Evolutionary conservation across 2,329 filamentous ascomycete genomes (phyloP), one percentile per base, ranked within the genome.

Genomic region (Arachnopeziza araneosa): DNA sequence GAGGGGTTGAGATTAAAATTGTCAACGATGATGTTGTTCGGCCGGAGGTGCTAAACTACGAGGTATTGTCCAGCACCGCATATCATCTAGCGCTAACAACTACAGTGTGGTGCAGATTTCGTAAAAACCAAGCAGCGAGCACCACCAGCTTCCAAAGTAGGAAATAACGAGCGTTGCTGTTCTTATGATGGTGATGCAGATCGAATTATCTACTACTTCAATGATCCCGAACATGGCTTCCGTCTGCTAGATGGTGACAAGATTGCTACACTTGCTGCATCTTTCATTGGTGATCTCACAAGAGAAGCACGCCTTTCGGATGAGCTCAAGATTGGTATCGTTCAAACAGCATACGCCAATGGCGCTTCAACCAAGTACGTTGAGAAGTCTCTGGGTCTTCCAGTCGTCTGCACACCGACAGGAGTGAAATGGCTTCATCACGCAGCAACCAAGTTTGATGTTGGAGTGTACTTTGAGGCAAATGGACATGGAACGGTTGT

Each of bases 341-440:
- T 99, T 14, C 95, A 99, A 77, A 99, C 95, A 1, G 95, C 95
- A 22, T 99, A 99, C 73, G 95, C 95, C 74, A 99, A 99, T 75
- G 95, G 95, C 55, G 89, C 93, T 24, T 93, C 91, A 72, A 98
- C 95, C 36, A 88, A 89, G 70, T 98, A 96, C 75, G 89, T 99
- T 58, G 85, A 91, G 73, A 90, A 95, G 74, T 88, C 90, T 65
- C 83, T 98, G 59, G 89, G 90, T 70, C 85, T 99, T 50, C 93
- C 93, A 54, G 91, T 96, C 23, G 87, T 96, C 61, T 96, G 90
- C 81, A 98, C 95, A 1, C 87, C 91, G 17, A 99, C 95, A 0
- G 95, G 95, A 66, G 95, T 99, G 63, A 99, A 99, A 81, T 90
- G 97, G 76, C 83, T 99, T 64, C 95, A 99, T 77, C 95, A 98